Evolutionary conservation across 2,329 filamentous ascomycete genomes (phyloP), one percentile per base, ranked within the genome.

Genomic region (Clarireedia monteithiana): DNA sequence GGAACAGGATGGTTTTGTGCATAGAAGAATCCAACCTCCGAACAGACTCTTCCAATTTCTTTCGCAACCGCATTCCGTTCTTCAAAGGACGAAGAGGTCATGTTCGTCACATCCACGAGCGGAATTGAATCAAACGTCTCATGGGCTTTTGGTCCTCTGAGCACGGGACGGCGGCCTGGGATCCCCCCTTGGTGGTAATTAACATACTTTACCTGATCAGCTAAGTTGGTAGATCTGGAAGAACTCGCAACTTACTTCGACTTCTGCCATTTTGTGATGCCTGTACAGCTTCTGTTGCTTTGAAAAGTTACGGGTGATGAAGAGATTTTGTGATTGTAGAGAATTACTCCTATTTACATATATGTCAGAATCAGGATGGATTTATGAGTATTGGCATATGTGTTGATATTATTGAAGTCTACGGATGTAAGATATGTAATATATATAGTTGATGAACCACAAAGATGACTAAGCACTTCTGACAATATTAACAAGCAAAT

Each of bases 141-240:
- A 20, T 14, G 20, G 24, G 44, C 44, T 6, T 27, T 47, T 14
- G 44, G 10, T 15, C 44, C 44, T 23, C 20, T 47, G 7, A 47
- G 24, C 15, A 47, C 15, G 12, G 20, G 20, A 24, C 44, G 44
- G 6, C 15, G 39, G 9, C 39, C n/a, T 7, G n/a, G 39, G n/a
- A 42, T 20, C 5, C 39, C 39, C 3, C 39, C 15, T 14, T 42
- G 39, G 5, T 42, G n/a, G 17, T 42, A 42, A 20, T 20, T 1
- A 10, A 42, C n/a, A 42, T 17, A 42, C 39, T 42, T 14, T 42
- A 12, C 17, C 9, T 42, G 70, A 42, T 20, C 9, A 42, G 39
- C n/a, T 10, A 14, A 20, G 17, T 20, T n/a, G 6, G 14, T 7
- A 40, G 17, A 4, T 17, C 15, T 40, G 38, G 38, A 40, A 40